phyloP scores from a whole-genome alignment of 2,329 filamentous ascomycete genomes.

The Colletotrichum simmondsii region DNA sequence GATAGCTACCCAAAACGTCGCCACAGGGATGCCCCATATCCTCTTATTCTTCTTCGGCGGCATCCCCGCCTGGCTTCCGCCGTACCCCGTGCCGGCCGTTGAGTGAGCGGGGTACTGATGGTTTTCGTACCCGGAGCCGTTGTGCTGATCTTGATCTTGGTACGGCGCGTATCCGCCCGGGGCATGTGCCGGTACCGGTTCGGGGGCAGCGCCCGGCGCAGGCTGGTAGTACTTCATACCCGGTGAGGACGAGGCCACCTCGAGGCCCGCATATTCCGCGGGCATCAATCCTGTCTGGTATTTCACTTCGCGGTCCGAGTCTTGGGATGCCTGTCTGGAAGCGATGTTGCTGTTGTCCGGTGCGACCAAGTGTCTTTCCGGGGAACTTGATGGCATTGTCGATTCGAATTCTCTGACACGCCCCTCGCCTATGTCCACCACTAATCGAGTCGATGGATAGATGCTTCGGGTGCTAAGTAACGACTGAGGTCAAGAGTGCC shows the following conservation, averaged over 20 bases:
- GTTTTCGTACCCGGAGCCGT: neutral
- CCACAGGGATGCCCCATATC: conserved; percentile 17
- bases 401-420: neutral
- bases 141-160: conserved; percentile 17
- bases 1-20: conserved; percentile 22
- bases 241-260: conserved; percentile 39
- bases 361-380: neutral
- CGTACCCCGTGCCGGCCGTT: neutral
- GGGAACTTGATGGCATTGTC: neutral
- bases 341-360: neutral
- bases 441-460: neutral
- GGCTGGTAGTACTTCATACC: conserved; percentile 54
- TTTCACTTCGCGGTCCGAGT: conserved; percentile 1
- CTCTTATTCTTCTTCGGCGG: conserved; percentile 6
- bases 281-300: conserved; percentile 14
- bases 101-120: conserved; percentile 6
- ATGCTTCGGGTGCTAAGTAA: neutral
- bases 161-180: conserved; percentile 33
- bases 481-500: too few species aligned
- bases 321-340: neutral
- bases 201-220: conserved; percentile 42
- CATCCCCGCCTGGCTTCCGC: neutral
- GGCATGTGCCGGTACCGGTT: conserved; percentile 17
- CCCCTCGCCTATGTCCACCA: too few species aligned
- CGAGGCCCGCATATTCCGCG: conserved; percentile 12